Evolutionary conservation across 768 basidiomycete species (phyloP), one percentile per base, ranked within the genome.

Genomic region (Lentinula sp.): DNA sequence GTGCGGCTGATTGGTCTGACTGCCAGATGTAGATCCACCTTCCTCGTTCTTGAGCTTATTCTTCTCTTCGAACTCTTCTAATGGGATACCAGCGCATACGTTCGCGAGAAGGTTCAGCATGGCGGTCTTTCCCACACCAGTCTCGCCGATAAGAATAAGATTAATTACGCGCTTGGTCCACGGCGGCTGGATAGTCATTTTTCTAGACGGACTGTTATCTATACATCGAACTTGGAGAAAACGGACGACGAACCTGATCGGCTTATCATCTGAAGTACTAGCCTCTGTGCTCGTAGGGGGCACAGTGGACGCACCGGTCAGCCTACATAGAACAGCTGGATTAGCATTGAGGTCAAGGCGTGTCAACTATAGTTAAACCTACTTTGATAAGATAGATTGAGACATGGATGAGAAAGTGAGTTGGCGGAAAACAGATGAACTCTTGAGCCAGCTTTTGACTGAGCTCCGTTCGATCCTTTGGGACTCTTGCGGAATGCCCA

Each of bases 121-220:
- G 8, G 61, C 59, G 2, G 66, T 62, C 51, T 67, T 67, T 1
- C 66, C 66, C 5, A 65, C 64, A 16, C 65, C 65, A 0, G 65
- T 66, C 40, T 66, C 65, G 23, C 65, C 65, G 42, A 65, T 53
- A 28, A 62, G 50, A 34, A 52, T 34, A 5, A 52, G 28, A 28
- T 52, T 52, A 5, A 52, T 52, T 52, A 32, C 5, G 15, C 31
- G 32, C n/a, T 52, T 52, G 5, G 28, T 16, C 50, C 50, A 52
- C 16, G 37, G 61, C 4, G 23, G 59, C 60, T 28, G 61, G 54
- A 57, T 57, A 3, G 55, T 57, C 55, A 57, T 52, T n/a, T 34
- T 5, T 21, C 50, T 52, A 5, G n/a, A 18, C n/a, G 21, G 18
- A 6, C n/a, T 48, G 8, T 48, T 11, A 23, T 48, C 21, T 43